phyloP scores from a whole-genome alignment of 768 basidiomycete species.

The Mycena alexandri region DNA sequence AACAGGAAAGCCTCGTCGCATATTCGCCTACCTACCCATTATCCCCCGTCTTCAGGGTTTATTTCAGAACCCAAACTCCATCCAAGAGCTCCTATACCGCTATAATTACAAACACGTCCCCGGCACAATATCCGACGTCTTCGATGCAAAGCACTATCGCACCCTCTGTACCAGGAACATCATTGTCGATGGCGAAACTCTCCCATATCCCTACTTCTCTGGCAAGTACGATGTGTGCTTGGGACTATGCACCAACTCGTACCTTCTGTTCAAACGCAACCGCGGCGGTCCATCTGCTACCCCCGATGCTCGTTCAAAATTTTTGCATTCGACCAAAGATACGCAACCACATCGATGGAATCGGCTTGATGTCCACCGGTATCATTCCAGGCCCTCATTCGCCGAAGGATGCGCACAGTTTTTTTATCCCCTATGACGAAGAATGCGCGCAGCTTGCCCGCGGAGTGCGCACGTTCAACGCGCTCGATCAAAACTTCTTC shows the following conservation, averaged over 20 bases:
- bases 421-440: too few relatives aligned
- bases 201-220: slow-evolving; percentile 49
- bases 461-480: slow-evolving; percentile 28
- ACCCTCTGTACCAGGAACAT: slow-evolving; percentile 40
- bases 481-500: slow-evolving; percentile 46
- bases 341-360: slow-evolving; percentile 41
- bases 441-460: too few relatives aligned
- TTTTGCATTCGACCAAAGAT: slow-evolving; percentile 51
- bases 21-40: slow-evolving; percentile 45
- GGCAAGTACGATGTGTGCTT: slow-evolving; percentile 56
- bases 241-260: slow-evolving; percentile 57
- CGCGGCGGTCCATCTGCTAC: slow-evolving; percentile 48
- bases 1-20: background rate
- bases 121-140: slow-evolving; percentile 46
- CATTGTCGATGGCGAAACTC: slow-evolving; percentile 41
- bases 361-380: slow-evolving; percentile 37
- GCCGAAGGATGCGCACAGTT: too few relatives aligned
- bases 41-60: slow-evolving; percentile 45
- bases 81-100: background rate
- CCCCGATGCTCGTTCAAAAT: slow-evolving; percentile 58
- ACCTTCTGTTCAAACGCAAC: slow-evolving; percentile 50
- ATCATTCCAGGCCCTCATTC: too few relatives aligned
- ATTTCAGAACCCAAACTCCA: slow-evolving; percentile 29
- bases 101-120: slow-evolving; percentile 23
- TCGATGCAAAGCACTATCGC: slow-evolving; percentile 50